Percentiles rank a stretch among this genome's conserved stretches.
These are phyloP conservation scores for Blastocystis sp. DNA, from an alignment of 352 stramenopile genomes.

Conservation along the genomic window DNA sequence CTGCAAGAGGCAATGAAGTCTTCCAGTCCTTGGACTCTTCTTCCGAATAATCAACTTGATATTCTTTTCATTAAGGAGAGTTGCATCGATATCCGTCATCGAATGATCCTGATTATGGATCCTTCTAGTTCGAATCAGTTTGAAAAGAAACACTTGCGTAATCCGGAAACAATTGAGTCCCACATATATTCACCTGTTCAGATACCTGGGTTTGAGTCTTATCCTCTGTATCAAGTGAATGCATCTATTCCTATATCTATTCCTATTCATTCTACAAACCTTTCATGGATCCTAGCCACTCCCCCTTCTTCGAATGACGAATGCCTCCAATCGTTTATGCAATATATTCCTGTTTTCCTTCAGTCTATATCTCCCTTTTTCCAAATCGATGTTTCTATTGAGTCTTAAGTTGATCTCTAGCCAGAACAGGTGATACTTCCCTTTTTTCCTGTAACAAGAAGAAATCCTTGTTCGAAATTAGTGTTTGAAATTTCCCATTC, in stretches of 20 bases:
- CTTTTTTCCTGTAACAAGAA: conserved; percentile 10
- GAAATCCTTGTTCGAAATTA: conserved; percentile 28
- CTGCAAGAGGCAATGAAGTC: not conserved
- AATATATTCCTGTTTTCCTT: conserved; percentile 35
- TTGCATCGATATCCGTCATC: conserved; percentile 4
- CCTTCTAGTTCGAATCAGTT: not conserved
- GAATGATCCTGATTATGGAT: not conserved
- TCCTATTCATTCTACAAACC: not conserved
- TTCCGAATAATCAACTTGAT: not conserved
- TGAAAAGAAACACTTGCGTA: not conserved
- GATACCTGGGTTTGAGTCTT: not conserved
- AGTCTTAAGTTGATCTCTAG: not conserved
- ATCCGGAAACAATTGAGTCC: not conserved
- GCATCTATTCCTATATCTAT: not conserved
- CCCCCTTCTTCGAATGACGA: not conserved
- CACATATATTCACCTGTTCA: not conserved
- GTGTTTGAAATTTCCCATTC: conserved; percentile 16
- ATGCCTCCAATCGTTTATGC: not conserved
- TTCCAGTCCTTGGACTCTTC: not conserved
- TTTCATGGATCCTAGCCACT: conserved; percentile 39
- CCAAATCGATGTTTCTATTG: not conserved
- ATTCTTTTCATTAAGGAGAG: not conserved
- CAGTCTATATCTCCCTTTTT: conserved; percentile 7
- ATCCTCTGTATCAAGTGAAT: not conserved
- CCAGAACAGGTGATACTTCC: not conserved